Conservation (phyloP, 2,329 filamentous ascomycete genomes). For the Emmonsiellopsis sp. region DNA sequence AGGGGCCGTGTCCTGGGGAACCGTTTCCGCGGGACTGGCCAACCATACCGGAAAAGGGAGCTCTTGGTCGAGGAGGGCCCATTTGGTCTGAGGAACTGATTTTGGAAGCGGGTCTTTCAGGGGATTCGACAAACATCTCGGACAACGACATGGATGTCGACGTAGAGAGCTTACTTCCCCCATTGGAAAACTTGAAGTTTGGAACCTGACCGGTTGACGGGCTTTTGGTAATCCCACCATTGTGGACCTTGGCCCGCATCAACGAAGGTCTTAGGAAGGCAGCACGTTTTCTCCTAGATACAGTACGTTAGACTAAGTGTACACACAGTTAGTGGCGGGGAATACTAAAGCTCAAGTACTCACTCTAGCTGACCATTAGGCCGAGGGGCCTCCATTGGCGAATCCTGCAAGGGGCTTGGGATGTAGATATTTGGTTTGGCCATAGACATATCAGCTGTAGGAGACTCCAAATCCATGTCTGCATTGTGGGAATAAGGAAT, state of each 20-base stretch:
- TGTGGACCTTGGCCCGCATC: conserved; percentile 63
- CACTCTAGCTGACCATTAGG: conserved; percentile 25
- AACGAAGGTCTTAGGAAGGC: conserved; percentile 65
- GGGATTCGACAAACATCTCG: conserved; percentile 74
- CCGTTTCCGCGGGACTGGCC: conserved; percentile 54
- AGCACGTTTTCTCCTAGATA: conserved; percentile 55
- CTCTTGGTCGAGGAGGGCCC: conserved; percentile 53
- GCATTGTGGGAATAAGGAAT: conserved; percentile 51
- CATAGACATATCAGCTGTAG: conserved; percentile 51
- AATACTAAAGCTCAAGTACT: conserved; percentile 18
- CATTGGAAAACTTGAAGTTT: conserved; percentile 64
- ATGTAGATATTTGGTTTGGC: conserved; percentile 31
- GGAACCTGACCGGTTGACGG: conserved; percentile 58
- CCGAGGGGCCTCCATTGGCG: conserved; percentile 25
- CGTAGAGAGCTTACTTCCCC: conserved; percentile 40
- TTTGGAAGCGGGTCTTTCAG: conserved; percentile 55
- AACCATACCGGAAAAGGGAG: conserved; percentile 53
- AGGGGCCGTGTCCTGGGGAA: conserved; percentile 62
- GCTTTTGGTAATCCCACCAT: conserved; percentile 53
- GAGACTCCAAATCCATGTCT: conserved; percentile 60
- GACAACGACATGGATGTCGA: conserved; percentile 59
- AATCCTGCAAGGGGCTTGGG: conserved; percentile 32
- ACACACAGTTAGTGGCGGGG: background rate
- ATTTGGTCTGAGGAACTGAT: conserved; percentile 51
- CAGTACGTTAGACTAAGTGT: background rate